Conservation (phyloP, 805 yeast species). For the Metschnikowia gelsemii region DNA sequence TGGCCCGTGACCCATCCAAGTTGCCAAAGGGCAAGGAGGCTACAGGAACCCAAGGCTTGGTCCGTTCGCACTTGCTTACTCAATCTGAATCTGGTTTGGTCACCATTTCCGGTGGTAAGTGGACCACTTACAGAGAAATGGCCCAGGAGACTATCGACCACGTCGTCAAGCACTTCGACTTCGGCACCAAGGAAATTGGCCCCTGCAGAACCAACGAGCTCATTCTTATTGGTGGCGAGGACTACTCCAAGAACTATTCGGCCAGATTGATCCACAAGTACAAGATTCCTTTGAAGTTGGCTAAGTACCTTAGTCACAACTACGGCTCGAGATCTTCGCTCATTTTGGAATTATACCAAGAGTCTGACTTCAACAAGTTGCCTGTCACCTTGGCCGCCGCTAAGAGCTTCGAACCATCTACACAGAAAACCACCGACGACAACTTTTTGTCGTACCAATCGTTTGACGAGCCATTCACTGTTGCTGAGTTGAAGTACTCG, state of each 20-base stretch:
- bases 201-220: constrained; percentile 55
- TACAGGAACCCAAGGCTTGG: constrained; percentile 77
- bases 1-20: constrained; percentile 76
- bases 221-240: constrained; percentile 76
- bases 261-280: constrained; percentile 81
- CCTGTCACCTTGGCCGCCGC: constrained; percentile 61
- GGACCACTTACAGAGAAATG: constrained; percentile 99
- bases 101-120: constrained; percentile 94
- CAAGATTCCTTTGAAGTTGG: constrained; percentile 67
- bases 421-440: constrained; percentile 24
- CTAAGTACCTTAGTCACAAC: constrained; percentile 78
- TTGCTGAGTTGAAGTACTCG: constrained; percentile 86
- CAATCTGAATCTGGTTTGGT: constrained; percentile 72
- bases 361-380: constrained; percentile 53
- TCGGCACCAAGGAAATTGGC: constrained; percentile 30
- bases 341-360: constrained; percentile 56
- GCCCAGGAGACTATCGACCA: constrained; percentile 89
- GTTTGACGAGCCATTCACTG: constrained; percentile 80
- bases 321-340: constrained; percentile 89
- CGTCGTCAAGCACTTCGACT: constrained; percentile 51
- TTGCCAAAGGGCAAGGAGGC: constrained; percentile 45
- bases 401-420: constrained; percentile 33
- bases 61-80: constrained; percentile 82
- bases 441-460: constrained; percentile 46
- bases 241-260: constrained; percentile 68